Percentiles rank a stretch among this genome's conserved stretches.
These are phyloP conservation scores for Arabidopsis arenosa DNA, from an alignment of 345 rosid genomes.

Conservation along the genomic window DNA sequence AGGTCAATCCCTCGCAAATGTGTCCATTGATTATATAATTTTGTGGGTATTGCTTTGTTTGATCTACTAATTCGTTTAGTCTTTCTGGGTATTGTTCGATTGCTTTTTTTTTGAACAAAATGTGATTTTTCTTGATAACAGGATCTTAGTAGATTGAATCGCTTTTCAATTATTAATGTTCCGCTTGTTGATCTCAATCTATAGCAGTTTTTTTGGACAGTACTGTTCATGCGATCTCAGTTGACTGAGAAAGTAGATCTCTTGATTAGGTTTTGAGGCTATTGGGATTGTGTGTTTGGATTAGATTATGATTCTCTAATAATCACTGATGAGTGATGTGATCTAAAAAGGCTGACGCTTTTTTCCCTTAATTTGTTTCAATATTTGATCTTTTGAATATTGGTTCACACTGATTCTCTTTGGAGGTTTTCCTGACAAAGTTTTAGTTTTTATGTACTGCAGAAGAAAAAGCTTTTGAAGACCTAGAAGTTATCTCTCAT, in stretches of 20 bases:
- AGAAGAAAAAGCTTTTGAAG: conserved; percentile 26
- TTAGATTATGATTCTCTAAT: neutral
- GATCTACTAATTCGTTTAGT: neutral
- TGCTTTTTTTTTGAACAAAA: neutral
- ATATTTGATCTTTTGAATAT: neutral
- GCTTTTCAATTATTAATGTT: neutral
- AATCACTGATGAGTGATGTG: neutral
- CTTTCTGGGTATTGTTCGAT: conserved; percentile 7
- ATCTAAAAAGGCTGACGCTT: neutral
- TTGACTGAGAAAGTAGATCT: conserved; percentile 26
- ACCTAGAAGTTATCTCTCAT: neutral
- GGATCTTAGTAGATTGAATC: neutral
- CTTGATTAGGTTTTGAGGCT: conserved; percentile 9
- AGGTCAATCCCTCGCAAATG: conserved; percentile 34
- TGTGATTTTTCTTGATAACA: conserved; percentile 14
- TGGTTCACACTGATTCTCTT: neutral
- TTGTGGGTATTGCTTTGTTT: conserved; percentile 30
- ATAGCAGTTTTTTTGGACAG: neutral
- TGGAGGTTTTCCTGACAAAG: conserved; percentile 25
- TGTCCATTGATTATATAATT: neutral
- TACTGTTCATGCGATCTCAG: conserved; percentile 20
- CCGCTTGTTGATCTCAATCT: conserved; percentile 10
- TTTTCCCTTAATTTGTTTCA: neutral
- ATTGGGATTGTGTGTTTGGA: neutral
- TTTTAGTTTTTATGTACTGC: conserved; percentile 22